Base-by-base conservation (phyloP, 305 asterid genomes). In the Fraxinus dipetala region DNA sequence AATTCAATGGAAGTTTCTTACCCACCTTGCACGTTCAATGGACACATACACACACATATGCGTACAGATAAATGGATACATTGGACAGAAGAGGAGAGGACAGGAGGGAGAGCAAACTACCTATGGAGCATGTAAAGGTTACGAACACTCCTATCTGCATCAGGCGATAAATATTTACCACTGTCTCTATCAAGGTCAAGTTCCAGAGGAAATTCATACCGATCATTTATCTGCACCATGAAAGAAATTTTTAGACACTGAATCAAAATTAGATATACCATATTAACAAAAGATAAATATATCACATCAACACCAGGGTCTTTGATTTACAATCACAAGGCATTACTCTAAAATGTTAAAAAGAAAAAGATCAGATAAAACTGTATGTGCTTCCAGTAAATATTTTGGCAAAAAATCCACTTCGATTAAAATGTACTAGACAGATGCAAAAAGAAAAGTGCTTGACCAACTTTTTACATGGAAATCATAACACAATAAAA, bases 151-250 rank as follows among this genome's bases (percentile, higher is more conserved):
- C 89, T 91, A 89, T 96, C 98, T 11, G 98, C 97, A 0, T 94
- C 97, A 80, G 98, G 99, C 7, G 98, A 94, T 84, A 96, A 86
- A 91, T 96, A 96, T 88, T 96, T 96, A 38, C 99, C 98, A 72
- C 90, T 85, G 80, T 91, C 98, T 87, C 92, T 91, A 85, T 96
- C 99, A 82, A 96, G 98, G 85, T 96, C 98, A 76, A 96, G 98
- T 90, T 96, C 97, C 87, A 95, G 88, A 13, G 98, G 98, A 81
- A 96, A 96, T 85, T 96, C 99, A 89, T 96, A 94, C 65, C 98
- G 94, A 78, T 96, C 99, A 90, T 96, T 96, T 85, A 96, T 96
- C 99, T 96, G 94, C 38, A 79, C 59, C 81, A 56, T 51, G 70
- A 77, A 79, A 31, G 59, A 48, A 79, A 67, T 83, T 74, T 56